phyloP scores from a whole-genome alignment of 2,329 filamentous ascomycete species.

The Aspergillus texensis region DNA sequence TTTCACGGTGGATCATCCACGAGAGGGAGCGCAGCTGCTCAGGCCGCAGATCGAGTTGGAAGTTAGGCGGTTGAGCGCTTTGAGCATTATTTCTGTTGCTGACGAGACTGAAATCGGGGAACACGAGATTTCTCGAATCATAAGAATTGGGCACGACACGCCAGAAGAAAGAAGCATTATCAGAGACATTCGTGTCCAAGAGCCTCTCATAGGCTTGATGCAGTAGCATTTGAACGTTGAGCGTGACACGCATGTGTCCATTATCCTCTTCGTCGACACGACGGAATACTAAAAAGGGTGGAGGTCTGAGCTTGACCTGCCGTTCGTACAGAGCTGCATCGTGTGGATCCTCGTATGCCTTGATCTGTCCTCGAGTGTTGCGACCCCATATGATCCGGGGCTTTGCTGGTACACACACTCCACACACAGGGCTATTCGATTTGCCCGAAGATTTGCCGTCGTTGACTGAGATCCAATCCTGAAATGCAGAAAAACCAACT shows the following conservation, averaged over 20 bases:
- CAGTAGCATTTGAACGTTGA: constrained; percentile 42
- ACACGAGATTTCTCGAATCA: constrained; percentile 32
- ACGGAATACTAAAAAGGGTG: constrained; percentile 45
- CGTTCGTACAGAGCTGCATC: constrained; percentile 56
- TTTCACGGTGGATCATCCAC: constrained; percentile 65
- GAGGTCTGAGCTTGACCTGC: constrained; percentile 51
- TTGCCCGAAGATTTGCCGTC: neutral
- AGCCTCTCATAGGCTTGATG: constrained; percentile 40
- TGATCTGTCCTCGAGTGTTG: constrained; percentile 32
- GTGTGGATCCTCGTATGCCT: constrained; percentile 54
- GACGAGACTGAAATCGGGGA: constrained; percentile 46
- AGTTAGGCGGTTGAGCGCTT: constrained; percentile 39
- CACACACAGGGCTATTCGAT: neutral
- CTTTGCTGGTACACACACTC: constrained; percentile 35
- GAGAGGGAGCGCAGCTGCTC: constrained; percentile 59
- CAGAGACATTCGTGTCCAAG: constrained; percentile 7
- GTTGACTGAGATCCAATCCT: constrained; percentile 32
- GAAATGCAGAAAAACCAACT: constrained; percentile 26
- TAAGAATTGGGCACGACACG: constrained; percentile 52
- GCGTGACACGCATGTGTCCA: constrained; percentile 42
- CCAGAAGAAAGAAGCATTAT: constrained; percentile 41
- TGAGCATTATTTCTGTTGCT: constrained; percentile 46
- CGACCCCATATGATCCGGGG: constrained; percentile 39
- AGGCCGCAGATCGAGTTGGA: constrained; percentile 45
- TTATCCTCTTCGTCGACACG: constrained; percentile 31